Conservation (phyloP, 768 basidiomycete genomes). For the Kwoniella europaea region DNA sequence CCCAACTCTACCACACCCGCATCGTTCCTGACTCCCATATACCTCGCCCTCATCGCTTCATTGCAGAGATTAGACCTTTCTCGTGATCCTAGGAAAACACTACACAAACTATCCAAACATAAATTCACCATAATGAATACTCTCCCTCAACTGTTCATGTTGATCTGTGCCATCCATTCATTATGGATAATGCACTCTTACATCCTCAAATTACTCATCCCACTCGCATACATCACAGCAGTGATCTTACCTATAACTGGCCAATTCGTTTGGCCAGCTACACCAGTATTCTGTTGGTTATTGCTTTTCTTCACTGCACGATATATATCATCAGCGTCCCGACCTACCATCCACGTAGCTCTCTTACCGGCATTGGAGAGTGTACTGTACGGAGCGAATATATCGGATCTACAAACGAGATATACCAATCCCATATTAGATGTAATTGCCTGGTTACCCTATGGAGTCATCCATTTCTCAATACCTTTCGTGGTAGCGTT, state of each 20-base stretch:
- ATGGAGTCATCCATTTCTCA: slow-evolving; percentile 90
- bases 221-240: slow-evolving; percentile 69
- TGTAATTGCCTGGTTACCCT: slow-evolving; percentile 93
- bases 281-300: slow-evolving; percentile 83
- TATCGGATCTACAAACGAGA: slow-evolving; percentile 92
- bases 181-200: slow-evolving; percentile 71
- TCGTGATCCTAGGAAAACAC: slow-evolving; percentile 44
- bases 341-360: slow-evolving; percentile 86
- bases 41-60: slow-evolving; percentile 44
- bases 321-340: slow-evolving; percentile 75
- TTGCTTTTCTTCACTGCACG: slow-evolving; percentile 83
- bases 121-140: slow-evolving; percentile 50
- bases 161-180: slow-evolving; percentile 81
- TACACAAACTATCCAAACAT: slow-evolving; percentile 39
- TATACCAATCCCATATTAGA: slow-evolving; percentile 92
- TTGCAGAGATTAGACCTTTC: slow-evolving; percentile 53
- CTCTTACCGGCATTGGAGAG: slow-evolving; percentile 92
- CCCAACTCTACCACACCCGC: slow-evolving; percentile 31
- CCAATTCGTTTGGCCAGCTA: slow-evolving; percentile 85
- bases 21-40: slow-evolving; percentile 35
- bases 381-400: slow-evolving; percentile 95
- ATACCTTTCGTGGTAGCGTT: slow-evolving; percentile 84
- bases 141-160: slow-evolving; percentile 80
- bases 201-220: slow-evolving; percentile 71
- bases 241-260: slow-evolving; percentile 83